phyloP scores from a whole-genome alignment of 2,329 filamentous ascomycete species.

The Acephala macrosclerotiorum region DNA sequence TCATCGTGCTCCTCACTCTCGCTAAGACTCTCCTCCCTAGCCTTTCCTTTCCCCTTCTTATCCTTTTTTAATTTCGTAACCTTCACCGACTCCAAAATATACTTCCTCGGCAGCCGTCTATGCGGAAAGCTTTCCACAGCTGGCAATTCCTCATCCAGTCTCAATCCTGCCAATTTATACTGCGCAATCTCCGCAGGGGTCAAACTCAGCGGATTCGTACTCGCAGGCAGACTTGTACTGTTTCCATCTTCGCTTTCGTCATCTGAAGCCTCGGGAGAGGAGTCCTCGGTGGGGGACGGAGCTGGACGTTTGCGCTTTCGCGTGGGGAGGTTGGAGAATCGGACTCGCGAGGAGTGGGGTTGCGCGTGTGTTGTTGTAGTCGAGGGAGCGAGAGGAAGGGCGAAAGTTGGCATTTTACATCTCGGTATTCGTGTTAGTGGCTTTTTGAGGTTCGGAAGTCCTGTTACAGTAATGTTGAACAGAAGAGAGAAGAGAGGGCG shows the following conservation, averaged over 20 bases:
- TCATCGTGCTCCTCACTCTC: constrained; percentile 28
- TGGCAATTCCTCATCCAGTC: constrained; percentile 53
- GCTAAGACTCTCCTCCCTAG: constrained; percentile 15
- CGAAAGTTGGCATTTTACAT: constrained; percentile 37
- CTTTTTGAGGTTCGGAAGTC: background rate
- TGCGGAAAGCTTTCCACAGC: constrained; percentile 59
- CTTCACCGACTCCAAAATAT: background rate
- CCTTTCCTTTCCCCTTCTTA: constrained; percentile 24
- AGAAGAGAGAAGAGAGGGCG: too few species aligned
- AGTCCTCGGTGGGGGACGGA: constrained; percentile 18
- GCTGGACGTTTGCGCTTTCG: constrained; percentile 36
- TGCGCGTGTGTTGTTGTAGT: constrained; percentile 23
- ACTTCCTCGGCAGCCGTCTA: constrained; percentile 45
- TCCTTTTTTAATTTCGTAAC: background rate
- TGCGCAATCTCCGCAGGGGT: constrained; percentile 59
- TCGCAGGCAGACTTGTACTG: background rate
- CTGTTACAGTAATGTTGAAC: background rate
- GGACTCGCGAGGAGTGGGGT: constrained; percentile 18
- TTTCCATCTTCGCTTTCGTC: background rate
- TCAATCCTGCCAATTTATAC: constrained; percentile 60
- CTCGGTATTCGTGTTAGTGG: background rate
- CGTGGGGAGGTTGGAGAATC: constrained; percentile 26
- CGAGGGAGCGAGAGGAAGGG: constrained; percentile 33
- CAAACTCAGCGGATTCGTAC: constrained; percentile 63
- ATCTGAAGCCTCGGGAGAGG: constrained; percentile 27